Percentiles rank a stretch among this genome's conserved stretches.
These are phyloP conservation scores for Halenospora varia DNA, from an alignment of 495 filamentous ascomycete genomes.

Conservation along the genomic window DNA sequence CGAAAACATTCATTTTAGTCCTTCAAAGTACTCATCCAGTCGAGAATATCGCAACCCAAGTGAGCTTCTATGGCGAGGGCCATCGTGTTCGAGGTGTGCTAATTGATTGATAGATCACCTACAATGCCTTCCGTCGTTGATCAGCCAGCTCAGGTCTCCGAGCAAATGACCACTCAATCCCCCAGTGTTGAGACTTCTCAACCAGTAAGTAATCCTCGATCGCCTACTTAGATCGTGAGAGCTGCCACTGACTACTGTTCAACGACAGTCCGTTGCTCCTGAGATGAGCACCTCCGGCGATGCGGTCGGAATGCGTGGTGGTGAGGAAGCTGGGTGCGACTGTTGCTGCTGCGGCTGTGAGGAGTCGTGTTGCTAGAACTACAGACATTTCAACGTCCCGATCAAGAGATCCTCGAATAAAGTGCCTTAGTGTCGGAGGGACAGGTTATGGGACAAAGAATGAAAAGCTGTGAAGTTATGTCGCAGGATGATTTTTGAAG, in stretches of 20 bases:
- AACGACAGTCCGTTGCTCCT: constrained; percentile 7
- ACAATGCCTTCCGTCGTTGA: constrained; percentile 11
- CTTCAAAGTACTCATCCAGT: background rate
- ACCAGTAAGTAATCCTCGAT: constrained; percentile 11
- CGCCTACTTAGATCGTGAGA: background rate
- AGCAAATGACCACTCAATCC: constrained; percentile 13
- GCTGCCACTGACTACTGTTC: background rate
- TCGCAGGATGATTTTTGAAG: background rate
- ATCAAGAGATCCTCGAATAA: background rate
- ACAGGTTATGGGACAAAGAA: too few relatives aligned
- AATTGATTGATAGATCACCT: background rate
- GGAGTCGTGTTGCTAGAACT: constrained; percentile 23
- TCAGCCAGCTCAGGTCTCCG: constrained; percentile 19
- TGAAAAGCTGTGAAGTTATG: background rate
- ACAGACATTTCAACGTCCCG: background rate
- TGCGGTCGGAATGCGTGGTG: constrained; percentile 16
- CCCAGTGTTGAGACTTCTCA: constrained; percentile 12
- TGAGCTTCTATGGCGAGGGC: background rate
- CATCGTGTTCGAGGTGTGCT: background rate
- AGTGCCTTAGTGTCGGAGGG: too few relatives aligned
- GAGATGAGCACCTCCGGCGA: constrained; percentile 18
- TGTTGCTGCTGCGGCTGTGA: constrained; percentile 20
- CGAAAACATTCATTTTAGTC: background rate
- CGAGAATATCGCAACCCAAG: background rate
- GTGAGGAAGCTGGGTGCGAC: constrained; percentile 15